phyloP scores from a whole-genome alignment of 202 grass and related monocot genomes.

The Panicum virgatum region DNA sequence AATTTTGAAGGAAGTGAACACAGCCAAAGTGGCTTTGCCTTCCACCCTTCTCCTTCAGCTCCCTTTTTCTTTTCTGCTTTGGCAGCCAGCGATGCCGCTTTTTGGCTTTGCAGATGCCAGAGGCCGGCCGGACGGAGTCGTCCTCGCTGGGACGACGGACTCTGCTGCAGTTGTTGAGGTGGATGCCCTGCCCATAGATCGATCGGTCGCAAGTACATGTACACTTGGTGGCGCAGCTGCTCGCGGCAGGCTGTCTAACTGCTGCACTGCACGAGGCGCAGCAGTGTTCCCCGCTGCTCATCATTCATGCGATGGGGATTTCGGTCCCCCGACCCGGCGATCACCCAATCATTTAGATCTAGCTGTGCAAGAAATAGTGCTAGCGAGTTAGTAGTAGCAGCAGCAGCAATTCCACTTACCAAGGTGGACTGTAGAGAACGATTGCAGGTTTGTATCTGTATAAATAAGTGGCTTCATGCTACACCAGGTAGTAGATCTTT shows the following conservation, averaged over 20 bases:
- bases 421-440: background rate
- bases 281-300: slow-evolving; percentile 31
- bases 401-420: background rate
- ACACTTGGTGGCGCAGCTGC: slow-evolving; percentile 14
- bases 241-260: slow-evolving; percentile 22
- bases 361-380: slow-evolving; percentile 2
- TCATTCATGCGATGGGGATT: slow-evolving; percentile 1
- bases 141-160: background rate
- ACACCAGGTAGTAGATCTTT: background rate
- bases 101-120: slow-evolving; percentile 7
- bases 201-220: too few species aligned
- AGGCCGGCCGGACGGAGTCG: too few species aligned
- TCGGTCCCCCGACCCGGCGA: slow-evolving; percentile 21
- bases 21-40: slow-evolving; percentile 35
- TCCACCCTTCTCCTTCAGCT: background rate
- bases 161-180: too few species aligned
- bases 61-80: background rate
- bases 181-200: too few species aligned
- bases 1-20: too few species aligned
- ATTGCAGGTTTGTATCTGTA: too few species aligned
- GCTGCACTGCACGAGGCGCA: slow-evolving; percentile 24
- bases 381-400: background rate
- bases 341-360: slow-evolving; percentile 32
- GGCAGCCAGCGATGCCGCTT: background rate
- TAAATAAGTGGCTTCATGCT: background rate